Evolutionary conservation across 257 asterid species (phyloP), one percentile per base, ranked within the genome.

Genomic region (Nicotiana tabacum): DNA sequence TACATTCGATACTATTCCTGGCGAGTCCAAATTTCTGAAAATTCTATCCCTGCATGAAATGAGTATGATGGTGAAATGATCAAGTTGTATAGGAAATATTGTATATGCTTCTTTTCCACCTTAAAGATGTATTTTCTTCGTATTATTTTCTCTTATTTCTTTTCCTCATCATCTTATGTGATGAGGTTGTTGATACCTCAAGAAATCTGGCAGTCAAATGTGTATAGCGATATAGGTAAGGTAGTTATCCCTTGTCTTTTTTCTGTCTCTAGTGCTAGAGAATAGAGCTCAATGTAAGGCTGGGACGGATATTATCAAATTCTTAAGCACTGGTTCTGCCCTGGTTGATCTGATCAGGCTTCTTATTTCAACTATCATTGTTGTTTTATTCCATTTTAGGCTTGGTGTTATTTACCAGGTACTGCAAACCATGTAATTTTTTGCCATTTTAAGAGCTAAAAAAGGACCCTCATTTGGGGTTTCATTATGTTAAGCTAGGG

Each of bases 1-100:
- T 94, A 89, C 43, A 89, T 86, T 68, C 85, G 85, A 65, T 85
- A 65, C 70, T 87, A 84, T 68, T 83, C 84, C 18, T 84, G 94
- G 94, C 90, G 91, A 77, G 82, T 72, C 66, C 90, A 56, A 82
- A 87, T 29, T 29, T 29, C 30, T 29, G 30, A 29, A 29, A 29
- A 29, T 29, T 29, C 30, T 29, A 29, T 1, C 30, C 30, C 30
- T 29, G 30, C 30, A 29, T 29, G 30, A 29, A 29, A 29, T 29
- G 30, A 29, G 30, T 29, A 29, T 29, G 30, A 58, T 13, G 15
- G n/a, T 32, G 70, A 27, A 16, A 21, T 6, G 58, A 43, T 80
- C 30, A 27, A 80, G 60, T 5, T 33, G 18, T 62, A 21, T 32
- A 29, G 77, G 68, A 57, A 43, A 43, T 51, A 12, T 62, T 24